Evolutionary conservation across 352 stramenopile species (phyloP), one percentile per base, ranked within the genome.

Genomic region (Phytophthora chlamydospora): DNA sequence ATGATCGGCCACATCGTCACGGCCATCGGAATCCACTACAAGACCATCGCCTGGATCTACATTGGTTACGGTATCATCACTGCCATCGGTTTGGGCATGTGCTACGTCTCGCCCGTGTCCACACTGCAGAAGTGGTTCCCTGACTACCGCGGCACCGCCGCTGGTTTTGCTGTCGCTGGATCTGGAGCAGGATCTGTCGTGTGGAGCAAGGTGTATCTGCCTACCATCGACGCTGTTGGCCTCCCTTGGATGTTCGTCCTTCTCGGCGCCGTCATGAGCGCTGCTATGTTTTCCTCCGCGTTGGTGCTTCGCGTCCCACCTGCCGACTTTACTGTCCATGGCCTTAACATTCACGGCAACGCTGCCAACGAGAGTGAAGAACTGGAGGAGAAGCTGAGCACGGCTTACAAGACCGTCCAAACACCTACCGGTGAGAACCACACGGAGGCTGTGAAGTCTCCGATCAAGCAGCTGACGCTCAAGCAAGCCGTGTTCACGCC

Each of bases 101-200:
- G 75, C 75, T 91, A 90, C 72, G 80, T 89, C 47, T 83, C 76
- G 13, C 80, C 78, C 9, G 80, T 90, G 0, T 81, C 76, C 13
- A 80, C 79, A 4, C 57, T 91, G 6, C 78, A 89, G 57, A 88
- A 89, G 48, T 90, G 82, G 82, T 91, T 91, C 65, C 82, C 82
- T 1, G 82, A 91, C 64, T 85, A 87, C 71, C 77, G 82, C 31
- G 82, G 82, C 21, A 84, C 75, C 1, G 80, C 80, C 17, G 77
- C 78, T 24, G 80, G 80, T 54, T 88, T 90, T 53, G 80, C 80
- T 9, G 76, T 90, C 29, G 76, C 69, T 29, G 76, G 75, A 33
- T 90, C 83, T 43, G 80, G 80, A 24, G 76, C 74, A 0, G 78
- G 80, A 5, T 79, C 80, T 0, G 75, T 90, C 33, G 73, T 88